Evolutionary conservation across 2,329 filamentous ascomycete genomes (phyloP).

Genomic region (Ceratocystis lukuohia): DNA sequence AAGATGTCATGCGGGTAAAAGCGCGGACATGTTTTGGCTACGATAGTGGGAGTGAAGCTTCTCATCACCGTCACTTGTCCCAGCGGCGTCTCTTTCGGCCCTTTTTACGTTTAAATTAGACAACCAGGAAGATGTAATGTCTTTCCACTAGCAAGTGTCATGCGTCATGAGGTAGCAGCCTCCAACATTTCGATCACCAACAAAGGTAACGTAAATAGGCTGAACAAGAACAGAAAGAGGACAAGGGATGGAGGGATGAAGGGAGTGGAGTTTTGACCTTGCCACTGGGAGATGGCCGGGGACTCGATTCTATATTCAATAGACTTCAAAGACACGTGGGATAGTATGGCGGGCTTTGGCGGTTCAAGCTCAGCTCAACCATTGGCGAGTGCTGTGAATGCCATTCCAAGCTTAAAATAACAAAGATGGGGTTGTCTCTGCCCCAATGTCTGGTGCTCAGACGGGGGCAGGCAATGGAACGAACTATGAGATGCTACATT

Average conservation of each 20-base stretch:
- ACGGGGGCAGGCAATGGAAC: background rate
- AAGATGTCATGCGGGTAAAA: background rate
- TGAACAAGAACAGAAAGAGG: background rate
- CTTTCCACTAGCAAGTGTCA: background rate
- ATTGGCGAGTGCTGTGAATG: background rate
- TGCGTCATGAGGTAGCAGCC: background rate
- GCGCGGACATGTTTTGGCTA: background rate
- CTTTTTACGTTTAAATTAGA: constrained; percentile 5
- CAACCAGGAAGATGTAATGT: background rate
- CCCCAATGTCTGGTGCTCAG: background rate
- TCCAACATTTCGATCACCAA: background rate
- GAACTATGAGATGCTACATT: background rate
- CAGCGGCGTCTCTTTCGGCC: background rate
- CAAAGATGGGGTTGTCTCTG: background rate
- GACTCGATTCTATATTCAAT: too few species aligned
- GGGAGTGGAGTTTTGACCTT: background rate
- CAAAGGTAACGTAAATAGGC: background rate
- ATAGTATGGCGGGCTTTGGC: background rate
- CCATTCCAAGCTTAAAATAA: background rate
- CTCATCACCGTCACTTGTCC: background rate
- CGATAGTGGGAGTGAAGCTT: background rate
- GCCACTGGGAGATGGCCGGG: background rate
- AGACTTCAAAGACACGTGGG: background rate
- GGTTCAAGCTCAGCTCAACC: background rate
- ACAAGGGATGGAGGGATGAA: too few species aligned